These are phyloP conservation scores for Mycena haematopus DNA, from an alignment of 768 basidiomycete genomes.

Conservation along the genomic window DNA sequence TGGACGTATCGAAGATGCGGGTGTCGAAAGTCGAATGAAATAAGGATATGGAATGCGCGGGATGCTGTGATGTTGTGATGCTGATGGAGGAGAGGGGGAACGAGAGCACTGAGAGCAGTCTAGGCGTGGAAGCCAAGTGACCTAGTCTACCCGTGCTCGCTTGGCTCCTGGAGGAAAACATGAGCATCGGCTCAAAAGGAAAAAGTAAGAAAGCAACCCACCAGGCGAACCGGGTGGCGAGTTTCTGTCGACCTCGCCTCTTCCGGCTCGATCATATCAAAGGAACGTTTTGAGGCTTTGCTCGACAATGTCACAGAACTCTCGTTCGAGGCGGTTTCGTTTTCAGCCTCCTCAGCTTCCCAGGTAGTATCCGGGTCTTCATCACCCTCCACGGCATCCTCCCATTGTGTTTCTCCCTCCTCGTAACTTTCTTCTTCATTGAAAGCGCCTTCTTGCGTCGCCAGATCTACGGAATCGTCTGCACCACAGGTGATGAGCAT, in stretches of 20 bases:
- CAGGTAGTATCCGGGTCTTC: conserved; percentile 52
- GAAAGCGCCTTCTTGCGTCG: conserved; percentile 23
- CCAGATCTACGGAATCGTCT: conserved; percentile 28
- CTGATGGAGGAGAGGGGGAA: conserved; percentile 41
- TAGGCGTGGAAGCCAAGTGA: conserved; percentile 50
- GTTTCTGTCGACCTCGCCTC: conserved; percentile 36
- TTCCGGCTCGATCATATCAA: conserved; percentile 49
- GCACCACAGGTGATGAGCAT: neutral
- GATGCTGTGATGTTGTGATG: neutral
- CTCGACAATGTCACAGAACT: conserved; percentile 65
- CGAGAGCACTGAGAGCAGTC: conserved; percentile 48
- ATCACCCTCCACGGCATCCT: conserved; percentile 50
- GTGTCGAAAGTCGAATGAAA: neutral
- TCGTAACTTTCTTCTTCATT: conserved; percentile 38
- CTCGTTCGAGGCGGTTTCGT: conserved; percentile 54
- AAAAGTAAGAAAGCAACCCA: conserved; percentile 32
- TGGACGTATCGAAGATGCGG: neutral
- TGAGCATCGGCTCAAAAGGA: conserved; percentile 1
- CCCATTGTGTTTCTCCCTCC: conserved; percentile 44
- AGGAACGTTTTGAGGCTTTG: conserved; percentile 64
- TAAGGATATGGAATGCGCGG: conserved; percentile 2
- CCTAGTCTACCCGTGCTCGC: conserved; percentile 50
- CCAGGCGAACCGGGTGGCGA: conserved; percentile 52
- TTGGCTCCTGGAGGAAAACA: conserved; percentile 46
- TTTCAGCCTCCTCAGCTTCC: conserved; percentile 52